A percentile compares a stretch with the other conserved stretches of the same genome.
Evolutionary conservation across 1,139 yeast genomes (phyloP).

Genomic region (Yamadazyma sp.): DNA sequence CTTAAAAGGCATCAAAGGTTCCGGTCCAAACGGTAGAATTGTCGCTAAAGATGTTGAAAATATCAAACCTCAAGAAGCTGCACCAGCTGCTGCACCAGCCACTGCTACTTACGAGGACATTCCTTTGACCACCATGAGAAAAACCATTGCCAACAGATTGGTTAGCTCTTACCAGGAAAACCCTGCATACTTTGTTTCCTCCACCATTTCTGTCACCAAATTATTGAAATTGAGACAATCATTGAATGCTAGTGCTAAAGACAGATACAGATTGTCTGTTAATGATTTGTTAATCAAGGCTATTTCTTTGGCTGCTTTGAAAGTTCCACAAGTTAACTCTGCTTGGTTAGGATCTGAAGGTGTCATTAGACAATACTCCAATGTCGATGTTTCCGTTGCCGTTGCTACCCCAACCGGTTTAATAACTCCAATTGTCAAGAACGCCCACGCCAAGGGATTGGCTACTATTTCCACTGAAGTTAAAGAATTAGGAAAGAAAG

Average conservation of each 20-base stretch:
- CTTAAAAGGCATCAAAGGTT: conserved; percentile 79
- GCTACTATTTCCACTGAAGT: conserved; percentile 76
- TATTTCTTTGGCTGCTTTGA: conserved; percentile 80
- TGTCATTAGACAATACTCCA: conserved; percentile 86
- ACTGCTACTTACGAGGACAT: conserved; percentile 70
- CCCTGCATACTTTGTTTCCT: conserved; percentile 91
- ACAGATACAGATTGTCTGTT: conserved; percentile 86
- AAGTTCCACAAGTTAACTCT: conserved; percentile 93
- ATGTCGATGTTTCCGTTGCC: conserved; percentile 96
- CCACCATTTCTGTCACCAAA: conserved; percentile 83
- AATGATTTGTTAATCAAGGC: conserved; percentile 96
- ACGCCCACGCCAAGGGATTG: conserved; percentile 86
- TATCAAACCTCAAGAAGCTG: conserved; percentile 44
- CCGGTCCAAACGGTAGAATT: conserved; percentile 96
- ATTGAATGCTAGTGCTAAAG: conserved; percentile 81
- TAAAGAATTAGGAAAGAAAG: conserved; percentile 94
- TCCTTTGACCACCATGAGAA: conserved; percentile 90
- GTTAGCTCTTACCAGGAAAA: conserved; percentile 80
- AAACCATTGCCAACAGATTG: conserved; percentile 87
- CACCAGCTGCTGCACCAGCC: conserved; percentile 52
- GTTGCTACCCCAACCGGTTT: conserved; percentile 98
- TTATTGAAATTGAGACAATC: conserved; percentile 89
- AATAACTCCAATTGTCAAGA: conserved; percentile 90
- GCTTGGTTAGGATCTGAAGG: conserved; percentile 91
- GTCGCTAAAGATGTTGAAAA: conserved; percentile 86